Percentiles rank a stretch among this genome's conserved stretches.
Evolutionary conservation across 2,329 filamentous ascomycete species (phyloP).

Genomic region (Colletotrichum magnum): DNA sequence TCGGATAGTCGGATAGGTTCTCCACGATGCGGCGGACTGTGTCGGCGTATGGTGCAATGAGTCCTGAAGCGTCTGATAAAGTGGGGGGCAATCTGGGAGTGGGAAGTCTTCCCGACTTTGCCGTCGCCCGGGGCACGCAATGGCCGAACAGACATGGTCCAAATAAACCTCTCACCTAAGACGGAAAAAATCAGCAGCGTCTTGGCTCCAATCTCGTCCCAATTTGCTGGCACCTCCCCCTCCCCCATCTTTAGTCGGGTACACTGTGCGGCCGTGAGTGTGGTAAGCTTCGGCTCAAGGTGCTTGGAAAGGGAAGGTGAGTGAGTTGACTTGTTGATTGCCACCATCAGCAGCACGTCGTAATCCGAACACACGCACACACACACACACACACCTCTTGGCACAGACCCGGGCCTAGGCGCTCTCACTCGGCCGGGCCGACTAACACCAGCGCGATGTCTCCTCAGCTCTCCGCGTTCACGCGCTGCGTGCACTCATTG

Average conservation of each 20-base stretch:
- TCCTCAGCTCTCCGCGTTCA: slow-evolving; percentile 2
- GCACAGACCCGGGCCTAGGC: slow-evolving; percentile 15
- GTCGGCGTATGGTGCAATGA: too few species aligned
- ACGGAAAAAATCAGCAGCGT: background rate
- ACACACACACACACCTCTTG: slow-evolving; percentile 9
- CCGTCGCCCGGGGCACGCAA: background rate
- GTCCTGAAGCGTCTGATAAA: too few species aligned
- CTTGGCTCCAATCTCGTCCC: background rate
- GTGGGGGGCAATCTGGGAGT: slow-evolving; percentile 38
- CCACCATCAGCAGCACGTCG: slow-evolving; percentile 14
- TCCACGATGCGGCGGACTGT: too few species aligned
- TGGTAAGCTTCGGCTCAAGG: slow-evolving; percentile 31
- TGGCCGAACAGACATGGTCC: background rate
- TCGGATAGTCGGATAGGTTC: too few species aligned
- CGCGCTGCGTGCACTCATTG: slow-evolving; percentile 10
- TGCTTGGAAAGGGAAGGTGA: slow-evolving; percentile 34
- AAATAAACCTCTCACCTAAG: slow-evolving; percentile 17
- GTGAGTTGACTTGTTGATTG: background rate
- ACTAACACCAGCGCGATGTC: slow-evolving; percentile 14
- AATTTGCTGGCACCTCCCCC: background rate
- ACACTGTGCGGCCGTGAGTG: background rate
- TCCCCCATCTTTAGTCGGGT: background rate
- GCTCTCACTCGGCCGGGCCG: background rate
- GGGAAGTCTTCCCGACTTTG: background rate
- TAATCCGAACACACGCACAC: slow-evolving; percentile 7